Evolutionary conservation across 495 filamentous ascomycete genomes (phyloP).

Genomic region (Aspergillus biplanus): DNA sequence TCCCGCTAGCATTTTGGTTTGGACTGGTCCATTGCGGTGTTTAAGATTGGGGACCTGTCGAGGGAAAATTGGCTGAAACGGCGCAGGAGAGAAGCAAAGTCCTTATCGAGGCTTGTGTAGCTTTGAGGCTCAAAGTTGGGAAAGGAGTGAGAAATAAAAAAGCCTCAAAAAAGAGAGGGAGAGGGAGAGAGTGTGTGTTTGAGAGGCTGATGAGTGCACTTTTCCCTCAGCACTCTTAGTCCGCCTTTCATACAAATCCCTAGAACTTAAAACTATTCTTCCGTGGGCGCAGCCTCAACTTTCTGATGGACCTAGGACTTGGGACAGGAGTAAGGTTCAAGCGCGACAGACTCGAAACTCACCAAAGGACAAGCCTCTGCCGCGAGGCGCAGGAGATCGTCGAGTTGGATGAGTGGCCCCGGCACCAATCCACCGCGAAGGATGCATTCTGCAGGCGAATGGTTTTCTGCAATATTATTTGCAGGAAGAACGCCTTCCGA

Average conservation of each 20-base stretch:
- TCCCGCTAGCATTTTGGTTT: not conserved
- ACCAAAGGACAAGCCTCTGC: conserved; percentile 9
- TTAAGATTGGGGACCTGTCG: not conserved
- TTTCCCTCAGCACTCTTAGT: too few species aligned
- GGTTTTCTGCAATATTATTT: not conserved
- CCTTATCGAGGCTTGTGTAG: not conserved
- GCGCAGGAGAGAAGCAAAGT: not conserved
- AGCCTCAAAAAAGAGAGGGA: too few species aligned
- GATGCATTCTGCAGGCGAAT: not conserved
- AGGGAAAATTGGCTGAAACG: not conserved
- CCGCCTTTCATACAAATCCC: too few species aligned
- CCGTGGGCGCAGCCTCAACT: too few species aligned
- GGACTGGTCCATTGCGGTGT: not conserved
- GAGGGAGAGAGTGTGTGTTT: too few species aligned
- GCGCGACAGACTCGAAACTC: not conserved
- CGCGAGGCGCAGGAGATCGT: conserved; percentile 13
- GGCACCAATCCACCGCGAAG: not conserved
- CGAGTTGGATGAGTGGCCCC: conserved; percentile 6
- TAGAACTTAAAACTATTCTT: too few species aligned
- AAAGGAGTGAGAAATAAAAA: not conserved
- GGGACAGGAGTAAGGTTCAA: conserved; percentile 1
- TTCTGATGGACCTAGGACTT: too few species aligned
- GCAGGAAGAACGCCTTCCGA: conserved; percentile 4
- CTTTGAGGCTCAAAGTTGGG: not conserved
- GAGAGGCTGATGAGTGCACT: too few species aligned